Base-by-base conservation (phyloP, 352 stramenopile species). In the Blastocystis sp. region DNA sequence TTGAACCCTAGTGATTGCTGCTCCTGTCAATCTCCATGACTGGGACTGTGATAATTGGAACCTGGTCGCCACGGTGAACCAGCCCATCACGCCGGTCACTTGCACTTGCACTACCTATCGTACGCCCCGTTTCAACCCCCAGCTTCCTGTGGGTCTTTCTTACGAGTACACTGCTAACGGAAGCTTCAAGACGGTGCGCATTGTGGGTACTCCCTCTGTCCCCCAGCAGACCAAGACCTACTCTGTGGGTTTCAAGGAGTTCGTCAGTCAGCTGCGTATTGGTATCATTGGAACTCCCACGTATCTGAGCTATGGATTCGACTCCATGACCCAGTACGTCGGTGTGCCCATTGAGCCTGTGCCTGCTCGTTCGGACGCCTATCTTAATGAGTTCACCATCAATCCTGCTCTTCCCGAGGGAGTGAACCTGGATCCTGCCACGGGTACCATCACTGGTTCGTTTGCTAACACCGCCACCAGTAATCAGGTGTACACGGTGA, bases 251-350 rank as follows among this genome's bases (percentile, higher is more conserved):
- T 56, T 57, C 46, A 78, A 78, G 49, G 65, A 59, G 65, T 78
- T 44, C 24, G 18, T 59, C n/a, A 61, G 4, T 59, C 42, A 57
- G 40, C 24, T 78, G 6, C 44, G 44, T 42, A 44, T 78, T 61
- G 49, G 65, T 78, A 78, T 78, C 44, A 59, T 78, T 56, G 65
- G 65, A n/a, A 32, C 40, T 4, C 40, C 44, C 21, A 40, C 40
- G 4, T 44, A 40, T 34, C 44, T 84, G 36, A 71, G 49, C 59
- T 84, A 84, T 46, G 73, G 73, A 75, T 84, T 84, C 49, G 48
- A 84, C 29, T 42, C 44, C 18, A 84, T 84, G 54, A 44, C 29
- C 32, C 29, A 59, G 24, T 84, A 71, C 36, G 54, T 54, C 2
- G 21, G 8, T n/a, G 54, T 71, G 4, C 59, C 59, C 34, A 64